Evolutionary conservation across 768 basidiomycete species (phyloP).

Genomic region (Punctularia strigosozonata): DNA sequence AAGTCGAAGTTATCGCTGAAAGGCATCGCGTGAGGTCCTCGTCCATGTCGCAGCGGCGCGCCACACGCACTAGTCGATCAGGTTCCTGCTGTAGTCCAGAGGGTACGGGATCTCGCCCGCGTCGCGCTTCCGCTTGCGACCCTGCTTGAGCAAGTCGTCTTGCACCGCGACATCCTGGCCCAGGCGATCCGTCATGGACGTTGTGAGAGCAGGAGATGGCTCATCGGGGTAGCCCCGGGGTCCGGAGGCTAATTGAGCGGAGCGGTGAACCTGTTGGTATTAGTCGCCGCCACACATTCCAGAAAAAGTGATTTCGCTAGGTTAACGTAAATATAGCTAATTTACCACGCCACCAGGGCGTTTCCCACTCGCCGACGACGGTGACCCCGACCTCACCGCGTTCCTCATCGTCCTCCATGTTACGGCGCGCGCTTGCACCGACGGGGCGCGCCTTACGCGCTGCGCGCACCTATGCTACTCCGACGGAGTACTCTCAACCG

Average conservation of each 20-base stretch:
- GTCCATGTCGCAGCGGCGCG: conserved; percentile 1
- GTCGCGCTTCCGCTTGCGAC: conserved; percentile 29
- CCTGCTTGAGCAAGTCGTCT: conserved; percentile 27
- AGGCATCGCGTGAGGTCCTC: not conserved
- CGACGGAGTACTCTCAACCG: too few relatives aligned
- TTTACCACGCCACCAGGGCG: too few relatives aligned
- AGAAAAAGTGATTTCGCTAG: too few relatives aligned
- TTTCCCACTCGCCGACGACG: too few relatives aligned
- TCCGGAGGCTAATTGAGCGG: not conserved
- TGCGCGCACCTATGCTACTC: conserved; percentile 15
- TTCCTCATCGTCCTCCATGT: too few relatives aligned
- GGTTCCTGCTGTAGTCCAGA: conserved; percentile 32
- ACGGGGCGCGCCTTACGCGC: too few relatives aligned
- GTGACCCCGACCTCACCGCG: too few relatives aligned
- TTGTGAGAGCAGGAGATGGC: conserved; percentile 5
- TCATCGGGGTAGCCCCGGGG: not conserved
- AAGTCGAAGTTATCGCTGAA: conserved; percentile 65
- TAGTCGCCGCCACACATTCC: too few relatives aligned
- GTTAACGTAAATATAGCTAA: too few relatives aligned
- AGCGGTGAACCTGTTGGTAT: too few relatives aligned
- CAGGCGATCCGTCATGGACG: conserved; percentile 4
- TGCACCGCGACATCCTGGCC: conserved; percentile 37
- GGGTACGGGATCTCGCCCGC: conserved; percentile 46
- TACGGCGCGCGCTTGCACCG: too few relatives aligned
- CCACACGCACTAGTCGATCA: conserved; percentile 41